Percentiles rank a stretch among this genome's conserved stretches.
Conservation (phyloP, 1,284 basidiomycete species). For the Somion occarium region DNA sequence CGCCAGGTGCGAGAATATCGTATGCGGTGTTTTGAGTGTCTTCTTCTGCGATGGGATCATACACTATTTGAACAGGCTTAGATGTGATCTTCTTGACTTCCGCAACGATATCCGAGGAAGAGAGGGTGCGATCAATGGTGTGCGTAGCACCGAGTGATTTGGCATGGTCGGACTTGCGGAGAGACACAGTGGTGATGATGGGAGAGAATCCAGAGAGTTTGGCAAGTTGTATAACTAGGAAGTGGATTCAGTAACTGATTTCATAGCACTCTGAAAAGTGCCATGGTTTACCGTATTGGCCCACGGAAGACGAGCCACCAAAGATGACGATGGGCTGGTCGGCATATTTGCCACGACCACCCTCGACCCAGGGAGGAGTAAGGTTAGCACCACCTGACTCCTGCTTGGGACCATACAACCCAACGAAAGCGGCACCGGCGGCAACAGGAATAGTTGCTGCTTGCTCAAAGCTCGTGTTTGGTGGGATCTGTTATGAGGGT, state of each 20-base stretch:
- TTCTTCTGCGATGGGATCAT: slow-evolving; percentile 6
- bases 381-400: slow-evolving; percentile 8
- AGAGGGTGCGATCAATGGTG: slow-evolving; percentile 28
- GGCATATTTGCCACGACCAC: slow-evolving; percentile 22
- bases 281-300: slow-evolving; percentile 22
- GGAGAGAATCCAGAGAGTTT: slow-evolving; percentile 43
- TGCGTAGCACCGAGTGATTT: slow-evolving; percentile 48
- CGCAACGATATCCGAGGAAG: not conserved
- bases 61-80: slow-evolving; percentile 10
- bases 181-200: slow-evolving; percentile 44
- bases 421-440: slow-evolving; percentile 24
- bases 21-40: slow-evolving; percentile 12
- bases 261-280: not conserved
- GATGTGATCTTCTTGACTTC: slow-evolving; percentile 9
- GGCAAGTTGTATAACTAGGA: slow-evolving; percentile 37
- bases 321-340: slow-evolving; percentile 27
- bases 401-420: slow-evolving; percentile 18
- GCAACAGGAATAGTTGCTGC: slow-evolving; percentile 28
- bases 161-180: slow-evolving; percentile 35
- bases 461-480: slow-evolving; percentile 40
- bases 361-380: slow-evolving; percentile 12
- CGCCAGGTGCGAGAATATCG: slow-evolving; percentile 7
- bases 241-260: slow-evolving; percentile 6
- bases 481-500: slow-evolving; percentile 34
- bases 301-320: slow-evolving; percentile 30